Conservation (phyloP, 208 protist species). For the Sergeia podlipaevii region DNA sequence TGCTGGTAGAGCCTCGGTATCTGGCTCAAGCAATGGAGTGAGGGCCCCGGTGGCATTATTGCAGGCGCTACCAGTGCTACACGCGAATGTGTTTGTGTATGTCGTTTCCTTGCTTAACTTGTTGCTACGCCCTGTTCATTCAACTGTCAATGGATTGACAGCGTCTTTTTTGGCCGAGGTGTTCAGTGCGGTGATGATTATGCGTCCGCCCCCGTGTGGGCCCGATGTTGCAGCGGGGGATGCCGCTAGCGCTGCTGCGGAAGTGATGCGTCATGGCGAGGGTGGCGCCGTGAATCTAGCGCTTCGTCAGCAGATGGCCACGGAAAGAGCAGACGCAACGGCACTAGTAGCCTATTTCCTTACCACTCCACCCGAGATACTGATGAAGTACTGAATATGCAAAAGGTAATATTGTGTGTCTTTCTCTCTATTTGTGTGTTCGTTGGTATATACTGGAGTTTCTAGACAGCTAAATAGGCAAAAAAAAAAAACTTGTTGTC, state of each 20-base stretch:
- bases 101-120: slow-evolving; percentile 82
- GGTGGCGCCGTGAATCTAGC: slow-evolving; percentile 51
- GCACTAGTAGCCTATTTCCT: slow-evolving; percentile 76
- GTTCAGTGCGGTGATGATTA: slow-evolving; percentile 64
- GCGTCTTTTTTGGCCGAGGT: slow-evolving; percentile 46
- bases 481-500: too few relatives aligned
- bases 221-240: slow-evolving; percentile 4
- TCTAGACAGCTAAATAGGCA: too few relatives aligned
- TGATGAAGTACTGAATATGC: slow-evolving; percentile 13
- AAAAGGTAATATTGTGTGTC: slow-evolving; percentile 6
- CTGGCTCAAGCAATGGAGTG: too few relatives aligned
- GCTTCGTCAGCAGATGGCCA: slow-evolving; percentile 59
- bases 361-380: slow-evolving; percentile 39
- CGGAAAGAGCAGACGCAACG: slow-evolving; percentile 63
- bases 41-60: slow-evolving; percentile 58
- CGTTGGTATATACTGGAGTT: too few relatives aligned
- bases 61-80: slow-evolving; percentile 63
- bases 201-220: slow-evolving; percentile 22
- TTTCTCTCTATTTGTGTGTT: slow-evolving; percentile 9
- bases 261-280: too few relatives aligned
- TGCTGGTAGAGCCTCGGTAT: slow-evolving; percentile 40
- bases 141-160: slow-evolving; percentile 55
- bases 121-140: slow-evolving; percentile 61
- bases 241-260: slow-evolving; percentile 20
- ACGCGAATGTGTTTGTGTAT: slow-evolving; percentile 87